A percentile compares a stretch with the other conserved stretches of the same genome.
Conservation (phyloP, 495 filamentous ascomycete genomes). For the Aspergillus diversus region DNA sequence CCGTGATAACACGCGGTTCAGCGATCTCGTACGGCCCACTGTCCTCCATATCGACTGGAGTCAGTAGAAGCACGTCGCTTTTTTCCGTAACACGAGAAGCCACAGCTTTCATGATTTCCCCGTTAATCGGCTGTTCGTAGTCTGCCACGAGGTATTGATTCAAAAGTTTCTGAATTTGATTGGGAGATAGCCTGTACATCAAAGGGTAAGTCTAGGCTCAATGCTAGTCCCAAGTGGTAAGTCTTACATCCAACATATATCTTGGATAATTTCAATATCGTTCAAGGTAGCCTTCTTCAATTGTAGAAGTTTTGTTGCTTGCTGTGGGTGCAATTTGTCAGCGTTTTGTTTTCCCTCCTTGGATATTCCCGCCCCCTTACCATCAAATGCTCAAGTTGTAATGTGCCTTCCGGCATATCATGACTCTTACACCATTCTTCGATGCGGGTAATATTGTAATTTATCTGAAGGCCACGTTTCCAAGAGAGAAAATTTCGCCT, state of each 20-base stretch:
- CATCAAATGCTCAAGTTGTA: slow-evolving; percentile 99
- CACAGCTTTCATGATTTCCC: slow-evolving; percentile 99
- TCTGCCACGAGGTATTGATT: slow-evolving; percentile 99
- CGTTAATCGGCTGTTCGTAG: slow-evolving; percentile 99
- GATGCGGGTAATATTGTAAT: slow-evolving; percentile 99
- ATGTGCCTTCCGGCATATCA: slow-evolving; percentile 97
- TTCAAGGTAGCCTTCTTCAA: slow-evolving; percentile 99
- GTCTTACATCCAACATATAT: slow-evolving; percentile 98
- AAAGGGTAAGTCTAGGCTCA: slow-evolving; percentile 10
- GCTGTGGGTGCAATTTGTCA: slow-evolving; percentile 54
- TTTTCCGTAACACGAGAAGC: slow-evolving; percentile 97
- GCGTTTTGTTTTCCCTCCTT: not conserved
- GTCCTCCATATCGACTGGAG: slow-evolving; percentile 98
- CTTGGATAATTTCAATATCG: slow-evolving; percentile 99
- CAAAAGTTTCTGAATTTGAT: slow-evolving; percentile 97
- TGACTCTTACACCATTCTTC: slow-evolving; percentile 99
- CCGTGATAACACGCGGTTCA: slow-evolving; percentile 92
- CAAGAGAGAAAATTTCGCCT: slow-evolving; percentile 97
- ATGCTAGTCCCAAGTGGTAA: not conserved
- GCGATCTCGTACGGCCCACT: slow-evolving; percentile 99
- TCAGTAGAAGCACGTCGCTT: slow-evolving; percentile 90
- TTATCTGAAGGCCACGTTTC: slow-evolving; percentile 99
- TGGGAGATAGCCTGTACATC: slow-evolving; percentile 79
- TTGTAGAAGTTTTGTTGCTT: slow-evolving; percentile 98
- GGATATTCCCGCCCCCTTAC: slow-evolving; percentile 42